Evolutionary conservation across 139 green algal genomes (phyloP), one percentile per base, ranked within the genome.

Genomic region (Desmodesmus armatus): DNA sequence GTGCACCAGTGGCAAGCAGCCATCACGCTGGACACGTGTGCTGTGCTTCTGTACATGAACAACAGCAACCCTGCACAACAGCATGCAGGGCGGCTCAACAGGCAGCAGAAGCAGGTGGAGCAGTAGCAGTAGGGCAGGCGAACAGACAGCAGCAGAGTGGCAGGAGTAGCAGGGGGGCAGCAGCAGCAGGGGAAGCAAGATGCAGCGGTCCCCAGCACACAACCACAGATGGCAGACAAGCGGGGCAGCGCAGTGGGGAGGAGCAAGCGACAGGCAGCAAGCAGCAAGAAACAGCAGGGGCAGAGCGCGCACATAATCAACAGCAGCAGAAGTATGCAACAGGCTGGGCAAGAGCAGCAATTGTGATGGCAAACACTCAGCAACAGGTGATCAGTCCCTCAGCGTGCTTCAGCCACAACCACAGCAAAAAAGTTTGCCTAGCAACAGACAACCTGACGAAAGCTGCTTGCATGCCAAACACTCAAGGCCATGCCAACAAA

Each of bases 91-190:
- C 37, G 43, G 37, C 69, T 55, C 39, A 67, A 66, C 29, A 9
- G 55, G 31, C 73, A 80, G 73, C 47, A 80, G 44, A 47, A 55
- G 62, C 29, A 71, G 13, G 13, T 55, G 47, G 7, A 55, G 65
- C 65, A 72, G 43, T 29, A 79, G 70, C 37, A 31, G 67, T 37
- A 72, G 63, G 63, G 37, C 37, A 75, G 63, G 29, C 1, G n/a
- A 72, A 9, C 63, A 72, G 63, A 69, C 19, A 69, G 9, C 29
- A 7, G 58, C 29, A 69, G 31, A 23, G 58, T 19, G 13, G 3
- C n/a, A 35, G 25, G 58, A 67, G 58, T 35, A n/a, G 58, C 58
- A n/a, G 25, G 17, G 31, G 23, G 23, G 58, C 58, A n/a, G n/a
- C 47, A 69, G 60, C 60, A 69, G 60, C 2, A 49, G 41, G 40